Evolutionary conservation across 331 rosid species (phyloP).

Genomic region (Quercus lobata): DNA sequence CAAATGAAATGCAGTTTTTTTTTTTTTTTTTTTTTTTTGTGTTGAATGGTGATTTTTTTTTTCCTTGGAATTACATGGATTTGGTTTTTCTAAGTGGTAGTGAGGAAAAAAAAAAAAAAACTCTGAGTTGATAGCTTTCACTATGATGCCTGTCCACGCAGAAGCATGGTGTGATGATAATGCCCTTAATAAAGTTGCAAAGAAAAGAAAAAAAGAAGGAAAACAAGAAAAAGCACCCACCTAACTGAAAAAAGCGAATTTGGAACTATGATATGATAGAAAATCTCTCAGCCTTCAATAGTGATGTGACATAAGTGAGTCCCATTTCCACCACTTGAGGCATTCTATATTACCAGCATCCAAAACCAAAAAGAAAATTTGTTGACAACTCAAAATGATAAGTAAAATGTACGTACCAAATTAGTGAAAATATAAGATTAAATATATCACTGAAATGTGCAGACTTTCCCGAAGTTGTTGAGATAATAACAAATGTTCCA

Average conservation of each 20-base stretch:
- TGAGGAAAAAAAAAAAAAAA: no score
- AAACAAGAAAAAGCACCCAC: slow-evolving; percentile 21
- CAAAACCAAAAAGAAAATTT: no score
- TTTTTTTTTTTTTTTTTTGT: no score
- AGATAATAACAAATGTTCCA: not conserved
- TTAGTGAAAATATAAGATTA: not conserved
- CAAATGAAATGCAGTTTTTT: no score
- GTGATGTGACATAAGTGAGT: slow-evolving; percentile 60
- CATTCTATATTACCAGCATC: no score
- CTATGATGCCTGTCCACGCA: not conserved
- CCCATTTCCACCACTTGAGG: not conserved
- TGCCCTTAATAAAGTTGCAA: not conserved
- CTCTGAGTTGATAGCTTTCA: not conserved
- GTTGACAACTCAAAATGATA: not conserved
- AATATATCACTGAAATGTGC: not conserved
- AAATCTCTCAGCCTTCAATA: slow-evolving; percentile 80
- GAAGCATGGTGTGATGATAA: not conserved
- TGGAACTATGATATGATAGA: slow-evolving; percentile 65
- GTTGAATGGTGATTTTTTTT: no score
- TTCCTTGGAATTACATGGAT: no score
- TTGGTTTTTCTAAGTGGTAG: no score
- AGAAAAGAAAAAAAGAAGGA: not conserved
- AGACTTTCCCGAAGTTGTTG: not conserved
- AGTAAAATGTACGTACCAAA: slow-evolving; percentile 12
- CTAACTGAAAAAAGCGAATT: slow-evolving; percentile 83